These are phyloP conservation scores for Neurospora sp. DNA, from an alignment of 495 filamentous ascomycete genomes.

Conservation along the genomic window DNA sequence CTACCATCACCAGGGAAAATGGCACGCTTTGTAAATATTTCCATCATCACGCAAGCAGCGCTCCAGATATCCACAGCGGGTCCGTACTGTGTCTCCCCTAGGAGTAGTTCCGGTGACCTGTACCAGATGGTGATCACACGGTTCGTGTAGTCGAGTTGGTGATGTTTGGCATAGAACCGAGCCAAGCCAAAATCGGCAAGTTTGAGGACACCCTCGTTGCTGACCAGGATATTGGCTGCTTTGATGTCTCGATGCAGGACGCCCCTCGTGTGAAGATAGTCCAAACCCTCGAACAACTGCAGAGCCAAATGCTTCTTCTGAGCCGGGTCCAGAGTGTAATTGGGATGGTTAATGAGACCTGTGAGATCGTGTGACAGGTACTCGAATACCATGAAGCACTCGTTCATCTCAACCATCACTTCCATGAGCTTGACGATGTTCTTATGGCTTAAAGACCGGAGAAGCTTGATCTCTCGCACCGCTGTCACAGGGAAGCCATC, in stretches of 20 bases:
- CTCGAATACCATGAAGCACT: slow-evolving; percentile 99
- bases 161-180: slow-evolving; percentile 90
- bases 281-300: slow-evolving; percentile 89
- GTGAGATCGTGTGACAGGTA: slow-evolving; percentile 85
- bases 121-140: slow-evolving; percentile 99
- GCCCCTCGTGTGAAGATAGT: slow-evolving; percentile 87
- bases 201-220: slow-evolving; percentile 78
- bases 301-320: slow-evolving; percentile 92
- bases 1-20: slow-evolving; percentile 92
- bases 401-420: slow-evolving; percentile 97
- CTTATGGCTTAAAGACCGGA: slow-evolving; percentile 83
- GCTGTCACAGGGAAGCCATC: slow-evolving; percentile 98
- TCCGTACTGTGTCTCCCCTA: slow-evolving; percentile 91
- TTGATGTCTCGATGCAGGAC: slow-evolving; percentile 95
- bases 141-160: slow-evolving; percentile 94
- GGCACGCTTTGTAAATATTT: slow-evolving; percentile 91
- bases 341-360: slow-evolving; percentile 78
- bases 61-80: slow-evolving; percentile 96
- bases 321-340: slow-evolving; percentile 70
- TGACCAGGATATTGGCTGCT: slow-evolving; percentile 89
- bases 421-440: slow-evolving; percentile 85
- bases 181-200: slow-evolving; percentile 95
- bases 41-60: slow-evolving; percentile 90
- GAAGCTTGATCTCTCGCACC: slow-evolving; percentile 89
- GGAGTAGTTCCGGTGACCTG: slow-evolving; percentile 79